Conservation (phyloP, 257 asterid genomes). For the Petrea volubilis region DNA sequence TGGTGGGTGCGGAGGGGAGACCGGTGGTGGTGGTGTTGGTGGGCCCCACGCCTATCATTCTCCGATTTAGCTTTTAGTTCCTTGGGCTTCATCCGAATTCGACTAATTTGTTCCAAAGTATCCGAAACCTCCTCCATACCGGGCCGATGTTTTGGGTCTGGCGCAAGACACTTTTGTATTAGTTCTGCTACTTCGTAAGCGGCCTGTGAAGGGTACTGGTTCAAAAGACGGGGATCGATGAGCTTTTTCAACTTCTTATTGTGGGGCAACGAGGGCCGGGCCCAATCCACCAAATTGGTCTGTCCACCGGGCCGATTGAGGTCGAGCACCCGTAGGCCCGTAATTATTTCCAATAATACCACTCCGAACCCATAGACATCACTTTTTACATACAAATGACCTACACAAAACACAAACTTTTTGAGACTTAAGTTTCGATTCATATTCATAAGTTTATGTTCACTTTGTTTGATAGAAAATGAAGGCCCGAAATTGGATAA, state of each 20-base stretch:
- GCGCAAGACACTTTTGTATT: slow-evolving; percentile 56
- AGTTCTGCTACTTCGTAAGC: slow-evolving; percentile 43
- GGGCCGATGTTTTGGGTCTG: slow-evolving; percentile 73
- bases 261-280: slow-evolving; percentile 56
- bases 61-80: slow-evolving; percentile 20
- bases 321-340: slow-evolving; percentile 69
- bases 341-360: slow-evolving; percentile 61
- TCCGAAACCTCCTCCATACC: slow-evolving; percentile 53
- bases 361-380: slow-evolving; percentile 93
- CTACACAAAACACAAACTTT: slow-evolving; percentile 32
- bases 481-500: too few species aligned
- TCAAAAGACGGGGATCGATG: slow-evolving; percentile 66
- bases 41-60: background rate
- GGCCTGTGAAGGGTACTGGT: slow-evolving; percentile 60
- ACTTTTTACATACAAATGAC: slow-evolving; percentile 83
- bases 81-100: slow-evolving; percentile 32
- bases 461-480: too few species aligned
- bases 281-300: slow-evolving; percentile 75
- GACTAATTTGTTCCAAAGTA: slow-evolving; percentile 36
- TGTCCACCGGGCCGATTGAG: slow-evolving; percentile 55
- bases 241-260: slow-evolving; percentile 59
- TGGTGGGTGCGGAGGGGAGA: slow-evolving; percentile 31
- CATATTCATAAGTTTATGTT: too few species aligned
- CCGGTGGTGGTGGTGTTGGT: slow-evolving; percentile 18
- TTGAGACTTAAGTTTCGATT: background rate